Evolutionary conservation across 2,329 filamentous ascomycete genomes (phyloP).

Genomic region (Dothistroma pini): DNA sequence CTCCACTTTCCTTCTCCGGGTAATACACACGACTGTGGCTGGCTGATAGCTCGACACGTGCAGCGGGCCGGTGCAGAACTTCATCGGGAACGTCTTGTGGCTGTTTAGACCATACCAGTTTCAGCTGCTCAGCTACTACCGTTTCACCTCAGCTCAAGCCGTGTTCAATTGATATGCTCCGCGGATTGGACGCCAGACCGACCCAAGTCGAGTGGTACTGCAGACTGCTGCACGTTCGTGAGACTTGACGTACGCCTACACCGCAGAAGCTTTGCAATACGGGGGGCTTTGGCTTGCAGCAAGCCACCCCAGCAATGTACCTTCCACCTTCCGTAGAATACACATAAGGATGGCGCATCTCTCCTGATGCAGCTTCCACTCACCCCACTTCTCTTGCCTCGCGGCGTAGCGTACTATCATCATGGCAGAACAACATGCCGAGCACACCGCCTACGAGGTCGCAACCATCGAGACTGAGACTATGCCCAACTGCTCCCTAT

Average conservation of each 20-base stretch:
- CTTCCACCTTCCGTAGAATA: not conserved
- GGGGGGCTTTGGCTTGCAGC: not conserved
- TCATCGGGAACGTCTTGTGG: not conserved
- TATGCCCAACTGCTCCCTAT: not conserved
- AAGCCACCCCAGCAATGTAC: not conserved
- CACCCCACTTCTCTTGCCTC: not conserved
- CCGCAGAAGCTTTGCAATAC: not conserved
- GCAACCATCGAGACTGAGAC: not conserved
- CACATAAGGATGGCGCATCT: not conserved
- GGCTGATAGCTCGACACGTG: not conserved
- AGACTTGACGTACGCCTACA: not conserved
- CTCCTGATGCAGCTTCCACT: not conserved
- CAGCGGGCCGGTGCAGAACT: not conserved
- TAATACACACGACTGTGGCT: not conserved
- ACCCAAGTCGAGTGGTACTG: not conserved
- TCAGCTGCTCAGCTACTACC: not conserved
- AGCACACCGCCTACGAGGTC: not conserved
- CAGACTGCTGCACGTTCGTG: not conserved
- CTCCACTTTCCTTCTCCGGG: not conserved
- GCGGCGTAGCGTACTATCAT: not conserved
- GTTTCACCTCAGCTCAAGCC: not conserved
- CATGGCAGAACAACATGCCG: not conserved
- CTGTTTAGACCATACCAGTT: not conserved
- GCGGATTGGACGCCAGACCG: not conserved
- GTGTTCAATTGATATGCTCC: not conserved